Base-by-base conservation (phyloP, 495 filamentous ascomycete species). In the Sabuloglossum arenarium region DNA sequence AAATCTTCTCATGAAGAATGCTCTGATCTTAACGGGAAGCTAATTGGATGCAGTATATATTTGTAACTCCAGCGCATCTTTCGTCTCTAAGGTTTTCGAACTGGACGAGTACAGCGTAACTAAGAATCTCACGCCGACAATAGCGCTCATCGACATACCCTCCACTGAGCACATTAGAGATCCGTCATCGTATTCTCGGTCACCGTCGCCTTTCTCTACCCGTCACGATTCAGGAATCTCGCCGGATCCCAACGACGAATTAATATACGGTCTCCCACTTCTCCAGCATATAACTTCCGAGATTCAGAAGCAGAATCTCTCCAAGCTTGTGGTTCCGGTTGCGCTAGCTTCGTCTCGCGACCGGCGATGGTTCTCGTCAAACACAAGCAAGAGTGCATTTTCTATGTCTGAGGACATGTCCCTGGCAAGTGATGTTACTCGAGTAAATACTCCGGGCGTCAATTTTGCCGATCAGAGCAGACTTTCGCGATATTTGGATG, bases 141-240 rank as follows among this genome's bases (percentile, higher is more conserved):
- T 93, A 49, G 83, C 88, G 34, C 73, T 93, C 19, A 74, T 89
- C 62, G 84, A 88, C 66, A 79, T 84, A 31, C 77, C 79, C 39
- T 71, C 69, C 58, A 67, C 30, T 6, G 31, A 42, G 4, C 21
- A 46, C 21, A 6, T 21, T 23, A 5, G 25, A 19, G 24, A 28
- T 19, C 2, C 14, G 8, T 11, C 30, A 11, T 27, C 55, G 23
- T 54, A 56, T 16, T 57, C 64, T 28, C 65, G 63, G 34, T 68
- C 68, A 19, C 66, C 70, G 49, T 74, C 73, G 53, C 69, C 72
- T 24, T 65, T 70, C 54, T 68, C 73, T 53, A 70, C 74, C 9
- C 62, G 58, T 50, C 34, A 55, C 43, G 23, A 37, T 19, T 58
- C 49, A 19, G 51, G 50, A 52, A 14, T 31, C 21, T 23, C 31